Conservation (phyloP, 306 rosid genomes). For the Prinsepia uniflora region DNA sequence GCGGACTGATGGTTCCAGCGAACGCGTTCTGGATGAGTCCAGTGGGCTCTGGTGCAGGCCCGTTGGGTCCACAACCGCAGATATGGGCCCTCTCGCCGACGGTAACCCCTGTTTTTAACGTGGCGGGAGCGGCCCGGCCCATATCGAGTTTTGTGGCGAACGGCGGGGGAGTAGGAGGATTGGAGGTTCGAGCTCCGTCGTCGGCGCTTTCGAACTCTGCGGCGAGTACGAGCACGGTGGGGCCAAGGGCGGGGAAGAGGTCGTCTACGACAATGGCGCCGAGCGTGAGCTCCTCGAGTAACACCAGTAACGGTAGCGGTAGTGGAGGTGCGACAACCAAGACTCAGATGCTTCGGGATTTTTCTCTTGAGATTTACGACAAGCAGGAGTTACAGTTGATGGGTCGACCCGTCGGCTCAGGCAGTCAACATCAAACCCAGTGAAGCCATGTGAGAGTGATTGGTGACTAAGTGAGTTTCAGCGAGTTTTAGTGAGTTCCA, state of each 20-base stretch:
- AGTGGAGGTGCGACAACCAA: slow-evolving; percentile 1
- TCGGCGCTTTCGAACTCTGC: slow-evolving; percentile 29
- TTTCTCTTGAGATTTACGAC: slow-evolving; percentile 40
- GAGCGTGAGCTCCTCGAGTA: slow-evolving; percentile 33
- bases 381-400: slow-evolving; percentile 43
- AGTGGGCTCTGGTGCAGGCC: slow-evolving; percentile 10
- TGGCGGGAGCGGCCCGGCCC: slow-evolving; percentile 40
- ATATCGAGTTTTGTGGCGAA: slow-evolving; percentile 29
- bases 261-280: slow-evolving; percentile 53
- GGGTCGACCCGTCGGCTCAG: slow-evolving; percentile 18
- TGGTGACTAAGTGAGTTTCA: background rate
- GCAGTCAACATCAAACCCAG: slow-evolving; percentile 16
- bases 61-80: slow-evolving; percentile 35
- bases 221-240: slow-evolving; percentile 42
- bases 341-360: slow-evolving; percentile 44
- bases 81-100: slow-evolving; percentile 59
- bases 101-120: slow-evolving; percentile 40
- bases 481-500: background rate
- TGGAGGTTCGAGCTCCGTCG: slow-evolving; percentile 3
- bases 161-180: background rate
- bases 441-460: slow-evolving; percentile 6
- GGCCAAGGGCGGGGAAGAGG: slow-evolving; percentile 41
- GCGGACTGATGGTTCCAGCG: slow-evolving; percentile 50
- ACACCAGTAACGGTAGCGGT: slow-evolving; percentile 1
- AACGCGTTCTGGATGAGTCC: slow-evolving; percentile 61